Evolutionary conservation across 129 eudicot genomes (phyloP).

Genomic region (Heracleum sosnowskyi): DNA sequence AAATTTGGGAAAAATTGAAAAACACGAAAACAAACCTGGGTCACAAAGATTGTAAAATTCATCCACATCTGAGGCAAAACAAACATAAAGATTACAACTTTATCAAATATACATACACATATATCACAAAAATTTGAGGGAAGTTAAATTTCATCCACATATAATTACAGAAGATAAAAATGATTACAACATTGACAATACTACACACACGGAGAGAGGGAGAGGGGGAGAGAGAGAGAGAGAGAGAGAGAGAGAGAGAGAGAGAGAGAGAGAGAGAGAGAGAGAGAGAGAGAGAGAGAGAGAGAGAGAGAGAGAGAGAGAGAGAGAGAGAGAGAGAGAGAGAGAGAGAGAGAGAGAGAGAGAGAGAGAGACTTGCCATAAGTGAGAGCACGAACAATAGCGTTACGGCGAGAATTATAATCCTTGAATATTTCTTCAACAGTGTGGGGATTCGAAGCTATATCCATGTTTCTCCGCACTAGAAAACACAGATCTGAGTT

Average conservation of each 20-base stretch:
- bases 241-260: too few species aligned
- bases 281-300: too few species aligned
- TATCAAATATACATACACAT: not conserved
- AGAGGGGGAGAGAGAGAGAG: too few species aligned
- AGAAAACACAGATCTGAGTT: conserved; percentile 14
- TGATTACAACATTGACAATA: not conserved
- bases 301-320: too few species aligned
- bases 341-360: too few species aligned
- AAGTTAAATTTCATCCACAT: conserved; percentile 54
- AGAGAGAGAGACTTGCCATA: conserved; percentile 27
- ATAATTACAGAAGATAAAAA: conserved; percentile 21
- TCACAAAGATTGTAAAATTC: conserved; percentile 67
- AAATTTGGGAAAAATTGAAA: not conserved
- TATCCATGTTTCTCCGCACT: conserved; percentile 26
- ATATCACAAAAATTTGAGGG: too few species aligned
- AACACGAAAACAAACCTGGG: conserved; percentile 53
- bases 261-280: too few species aligned
- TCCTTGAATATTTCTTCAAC: conserved; percentile 92
- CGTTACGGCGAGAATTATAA: conserved; percentile 61
- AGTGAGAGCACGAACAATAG: conserved; percentile 73
- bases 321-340: too few species aligned
- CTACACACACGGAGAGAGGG: not conserved
- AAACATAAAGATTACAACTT: conserved; percentile 6
- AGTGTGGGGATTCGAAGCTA: conserved; percentile 69
- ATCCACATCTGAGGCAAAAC: conserved; percentile 54